Evolutionary conservation across 2,329 filamentous ascomycete genomes (phyloP).

Genomic region (Pseudopithomyces maydicus): DNA sequence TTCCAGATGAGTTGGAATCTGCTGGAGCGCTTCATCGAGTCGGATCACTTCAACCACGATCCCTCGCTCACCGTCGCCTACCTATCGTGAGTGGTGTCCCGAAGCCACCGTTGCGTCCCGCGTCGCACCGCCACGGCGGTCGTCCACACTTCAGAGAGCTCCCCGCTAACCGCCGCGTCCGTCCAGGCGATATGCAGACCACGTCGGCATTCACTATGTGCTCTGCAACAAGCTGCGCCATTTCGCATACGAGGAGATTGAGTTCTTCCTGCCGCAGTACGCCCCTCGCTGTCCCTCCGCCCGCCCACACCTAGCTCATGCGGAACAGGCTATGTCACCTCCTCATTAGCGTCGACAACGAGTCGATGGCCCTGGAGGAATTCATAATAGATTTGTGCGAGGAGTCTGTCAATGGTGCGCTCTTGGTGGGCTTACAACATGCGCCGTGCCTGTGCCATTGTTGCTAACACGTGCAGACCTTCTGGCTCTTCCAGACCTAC

Average conservation of each 20-base stretch:
- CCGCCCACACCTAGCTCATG: slow-evolving; percentile 48
- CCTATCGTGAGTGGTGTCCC: slow-evolving; percentile 70
- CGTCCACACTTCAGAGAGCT: slow-evolving; percentile 7
- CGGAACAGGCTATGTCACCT: slow-evolving; percentile 71
- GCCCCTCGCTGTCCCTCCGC: slow-evolving; percentile 19
- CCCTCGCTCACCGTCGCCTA: slow-evolving; percentile 88
- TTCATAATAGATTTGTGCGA: slow-evolving; percentile 85
- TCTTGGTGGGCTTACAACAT: slow-evolving; percentile 66
- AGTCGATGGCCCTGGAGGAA: slow-evolving; percentile 89
- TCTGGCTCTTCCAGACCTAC: slow-evolving; percentile 90
- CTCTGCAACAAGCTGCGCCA: slow-evolving; percentile 87
- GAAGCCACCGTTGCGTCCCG: slow-evolving; percentile 35
- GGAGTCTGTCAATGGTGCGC: slow-evolving; percentile 82
- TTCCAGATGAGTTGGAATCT: slow-evolving; percentile 73
- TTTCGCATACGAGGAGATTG: slow-evolving; percentile 89
- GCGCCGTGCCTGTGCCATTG: slow-evolving; percentile 20
- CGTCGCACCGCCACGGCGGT: slow-evolving; percentile 20
- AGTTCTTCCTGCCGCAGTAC: slow-evolving; percentile 80
- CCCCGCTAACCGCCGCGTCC: slow-evolving; percentile 23
- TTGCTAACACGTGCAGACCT: slow-evolving; percentile 64
- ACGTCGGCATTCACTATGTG: slow-evolving; percentile 88
- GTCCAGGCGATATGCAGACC: slow-evolving; percentile 80
- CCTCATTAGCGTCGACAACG: slow-evolving; percentile 85
- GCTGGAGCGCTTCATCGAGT: slow-evolving; percentile 88
- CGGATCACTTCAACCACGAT: slow-evolving; percentile 91